Evolutionary conservation across 306 rosid genomes (phyloP), one percentile per base, ranked within the genome.

Genomic region (Calophaca sinica): DNA sequence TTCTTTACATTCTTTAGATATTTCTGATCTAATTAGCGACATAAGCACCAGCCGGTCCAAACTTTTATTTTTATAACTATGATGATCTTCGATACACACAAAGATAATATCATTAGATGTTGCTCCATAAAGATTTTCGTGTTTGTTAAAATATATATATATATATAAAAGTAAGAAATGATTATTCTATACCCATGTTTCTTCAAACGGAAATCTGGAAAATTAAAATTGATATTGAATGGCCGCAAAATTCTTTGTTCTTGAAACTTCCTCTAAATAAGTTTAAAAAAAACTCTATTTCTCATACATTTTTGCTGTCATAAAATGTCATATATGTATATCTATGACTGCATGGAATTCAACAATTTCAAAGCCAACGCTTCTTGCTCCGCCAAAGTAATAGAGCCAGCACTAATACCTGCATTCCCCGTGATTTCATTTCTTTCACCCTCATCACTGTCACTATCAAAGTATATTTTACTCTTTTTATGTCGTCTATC

Each of bases 321-420:
- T 4, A 41, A 44, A 33, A 54, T 2, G 14, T 14, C 36, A 45
- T 33, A 15, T 12, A 11, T 20, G 44, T 36, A 50, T 9, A 65
- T 65, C 71, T 78, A 80, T 20, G 87, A 60, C 75, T 86, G 93
- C 96, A 91, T 83, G 70, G 98, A 86, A 63, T 70, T 81, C 61
- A 96, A 62, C 69, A 92, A 44, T 66, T 89, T 91, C 79, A 91
- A 87, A 78, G 99, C 98, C 79, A 92, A 53, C 20, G 91, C 93
- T 76, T 90, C 96, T 84, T 90, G 97, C 65, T 87, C 90, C 62
- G 62, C 87, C 78, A 90, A 76, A 45, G 90, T 76, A 50, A 84
- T 57, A 12, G 85, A 52, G 36, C 70, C 76, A 12, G 83, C 68
- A 49, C 5, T n/a, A 3, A 61, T 49, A 33, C 68, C 81, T 28